Percentiles rank a stretch among this genome's conserved stretches.
phyloP scores from a whole-genome alignment of 441 rosid genomes.

The Populus hybrid region DNA sequence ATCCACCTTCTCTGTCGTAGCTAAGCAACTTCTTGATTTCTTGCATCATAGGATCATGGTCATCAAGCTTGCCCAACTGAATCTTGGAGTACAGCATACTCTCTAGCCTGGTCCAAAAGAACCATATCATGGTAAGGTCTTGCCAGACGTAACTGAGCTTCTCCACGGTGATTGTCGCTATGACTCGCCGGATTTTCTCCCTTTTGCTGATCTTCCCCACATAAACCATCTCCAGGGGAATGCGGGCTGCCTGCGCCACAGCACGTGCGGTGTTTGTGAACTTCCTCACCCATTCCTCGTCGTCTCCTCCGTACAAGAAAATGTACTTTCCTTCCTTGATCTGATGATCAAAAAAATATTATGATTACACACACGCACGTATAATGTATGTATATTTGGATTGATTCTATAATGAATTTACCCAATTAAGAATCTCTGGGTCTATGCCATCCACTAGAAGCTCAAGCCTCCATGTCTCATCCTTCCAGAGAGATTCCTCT shows the following conservation, averaged over 20 bases:
- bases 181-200: slow-evolving; percentile 41
- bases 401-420: slow-evolving; percentile 11
- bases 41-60: slow-evolving; percentile 49
- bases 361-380: too few species aligned
- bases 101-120: slow-evolving; percentile 74
- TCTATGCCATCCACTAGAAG: slow-evolving; percentile 62
- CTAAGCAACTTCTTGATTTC: slow-evolving; percentile 59
- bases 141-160: slow-evolving; percentile 49
- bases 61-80: slow-evolving; percentile 38
- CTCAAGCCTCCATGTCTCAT: slow-evolving; percentile 61
- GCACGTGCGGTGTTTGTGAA: slow-evolving; percentile 39
- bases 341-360: slow-evolving; percentile 37
- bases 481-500: slow-evolving; percentile 66
- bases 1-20: slow-evolving; percentile 64
- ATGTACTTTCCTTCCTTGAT: slow-evolving; percentile 59
- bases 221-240: slow-evolving; percentile 62
- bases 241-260: slow-evolving; percentile 45
- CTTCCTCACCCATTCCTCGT: slow-evolving; percentile 65
- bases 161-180: slow-evolving; percentile 34
- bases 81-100: slow-evolving; percentile 74
- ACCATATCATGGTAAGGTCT: slow-evolving; percentile 59
- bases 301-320: slow-evolving; percentile 78
- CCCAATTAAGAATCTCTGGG: slow-evolving; percentile 52
- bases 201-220: slow-evolving; percentile 68
- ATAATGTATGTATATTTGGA: not conserved